A percentile compares a stretch with the other conserved stretches of the same genome.
Evolutionary conservation across 225 moss, liverwort and hornwort genomes (phyloP).

Genomic region (Physcomitrellopsis africana): DNA sequence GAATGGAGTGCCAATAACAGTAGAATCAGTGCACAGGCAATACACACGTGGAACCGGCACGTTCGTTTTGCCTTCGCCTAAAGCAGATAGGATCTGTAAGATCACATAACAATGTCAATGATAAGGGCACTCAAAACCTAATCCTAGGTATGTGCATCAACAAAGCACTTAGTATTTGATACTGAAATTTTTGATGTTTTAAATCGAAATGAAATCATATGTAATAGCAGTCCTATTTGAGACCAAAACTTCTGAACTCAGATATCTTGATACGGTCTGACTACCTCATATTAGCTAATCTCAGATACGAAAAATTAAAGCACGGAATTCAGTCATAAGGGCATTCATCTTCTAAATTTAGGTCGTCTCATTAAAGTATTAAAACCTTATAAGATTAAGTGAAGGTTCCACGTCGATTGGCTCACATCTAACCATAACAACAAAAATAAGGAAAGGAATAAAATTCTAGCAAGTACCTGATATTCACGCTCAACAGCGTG

Average conservation of each 20-base stretch:
- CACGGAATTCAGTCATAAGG: too few species aligned
- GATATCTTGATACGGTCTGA: not conserved
- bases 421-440: not conserved
- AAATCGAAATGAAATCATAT: not conserved
- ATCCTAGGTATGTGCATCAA: conserved; percentile 10
- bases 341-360: too few species aligned
- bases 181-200: not conserved
- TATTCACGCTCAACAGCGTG: conserved; percentile 96
- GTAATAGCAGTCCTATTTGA: too few species aligned
- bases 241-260: not conserved
- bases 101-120: conserved; percentile 10
- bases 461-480: conserved; percentile 53
- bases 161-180: not conserved
- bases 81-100: conserved; percentile 77
- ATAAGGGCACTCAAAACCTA: conserved; percentile 4
- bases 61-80: conserved; percentile 67
- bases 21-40: conserved; percentile 79
- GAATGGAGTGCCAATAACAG: conserved; percentile 89
- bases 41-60: conserved; percentile 93
- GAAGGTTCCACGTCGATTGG: too few species aligned
- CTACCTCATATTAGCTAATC: not conserved
- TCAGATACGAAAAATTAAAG: too few species aligned
- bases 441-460: not conserved
- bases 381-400: too few species aligned
- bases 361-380: too few species aligned